Evolutionary conservation across 768 basidiomycete species (phyloP).

Genomic region (Pleurotus citrinopileatus): DNA sequence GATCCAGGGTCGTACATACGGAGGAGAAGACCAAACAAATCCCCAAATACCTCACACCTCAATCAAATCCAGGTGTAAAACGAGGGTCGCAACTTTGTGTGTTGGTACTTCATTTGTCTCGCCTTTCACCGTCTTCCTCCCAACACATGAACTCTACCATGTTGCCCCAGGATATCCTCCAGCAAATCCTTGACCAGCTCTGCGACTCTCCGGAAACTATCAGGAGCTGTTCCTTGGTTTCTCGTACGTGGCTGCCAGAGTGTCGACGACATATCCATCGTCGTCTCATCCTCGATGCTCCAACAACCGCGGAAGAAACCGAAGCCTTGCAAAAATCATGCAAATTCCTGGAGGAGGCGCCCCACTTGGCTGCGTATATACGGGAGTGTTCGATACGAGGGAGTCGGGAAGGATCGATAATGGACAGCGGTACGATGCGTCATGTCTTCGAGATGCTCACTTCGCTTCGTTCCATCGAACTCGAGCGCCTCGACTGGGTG

Average conservation of each 20-base stretch:
- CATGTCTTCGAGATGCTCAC: not conserved
- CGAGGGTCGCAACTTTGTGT: not conserved
- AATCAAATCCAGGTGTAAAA: not conserved
- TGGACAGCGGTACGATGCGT: not conserved
- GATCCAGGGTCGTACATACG: not conserved
- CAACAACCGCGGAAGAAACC: not conserved
- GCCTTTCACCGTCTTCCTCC: not conserved
- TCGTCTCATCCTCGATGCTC: not conserved
- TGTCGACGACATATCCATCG: slow-evolving; percentile 7
- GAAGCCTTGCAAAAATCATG: not conserved
- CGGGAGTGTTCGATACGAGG: slow-evolving; percentile 4
- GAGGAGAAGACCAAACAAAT: not conserved
- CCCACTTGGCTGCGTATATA: not conserved
- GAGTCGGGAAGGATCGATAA: not conserved
- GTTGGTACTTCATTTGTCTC: not conserved
- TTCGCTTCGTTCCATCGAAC: not conserved
- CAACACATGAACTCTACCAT: not conserved
- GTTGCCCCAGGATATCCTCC: slow-evolving; percentile 10
- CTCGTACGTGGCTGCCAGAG: slow-evolving; percentile 7
- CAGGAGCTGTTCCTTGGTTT: slow-evolving; percentile 9
- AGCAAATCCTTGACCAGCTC: slow-evolving; percentile 6
- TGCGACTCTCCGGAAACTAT: not conserved
- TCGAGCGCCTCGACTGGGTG: slow-evolving; percentile 1
- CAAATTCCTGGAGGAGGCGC: not conserved
- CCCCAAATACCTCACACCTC: not conserved